Evolutionary conservation across 441 rosid genomes (phyloP).

Genomic region (Mallotus repandus): DNA sequence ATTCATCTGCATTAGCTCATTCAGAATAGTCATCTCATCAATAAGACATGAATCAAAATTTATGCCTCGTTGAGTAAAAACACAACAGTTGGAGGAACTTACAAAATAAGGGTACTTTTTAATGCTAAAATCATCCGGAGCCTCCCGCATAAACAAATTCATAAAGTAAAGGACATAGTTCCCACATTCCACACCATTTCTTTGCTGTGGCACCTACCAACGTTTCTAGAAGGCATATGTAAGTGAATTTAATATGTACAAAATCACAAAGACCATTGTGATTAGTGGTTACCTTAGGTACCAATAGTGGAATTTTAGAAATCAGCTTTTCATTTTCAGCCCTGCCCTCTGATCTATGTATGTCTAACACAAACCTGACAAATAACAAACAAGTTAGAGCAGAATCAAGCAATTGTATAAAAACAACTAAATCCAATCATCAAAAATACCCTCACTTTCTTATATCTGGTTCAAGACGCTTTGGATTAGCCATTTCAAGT

Average conservation of each 20-base stretch:
- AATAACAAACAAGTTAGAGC: constrained; percentile 14
- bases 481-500: constrained; percentile 52
- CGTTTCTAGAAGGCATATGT: not conserved
- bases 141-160: constrained; percentile 56
- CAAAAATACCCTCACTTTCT: constrained; percentile 45
- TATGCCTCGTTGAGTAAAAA: not conserved
- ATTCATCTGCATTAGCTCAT: constrained; percentile 55
- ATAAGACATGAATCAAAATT: not conserved
- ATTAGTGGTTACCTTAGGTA: constrained; percentile 55
- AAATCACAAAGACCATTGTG: constrained; percentile 2
- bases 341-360: constrained; percentile 57
- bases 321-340: constrained; percentile 41
- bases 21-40: not conserved
- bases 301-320: constrained; percentile 51
- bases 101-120: constrained; percentile 65
- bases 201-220: constrained; percentile 89
- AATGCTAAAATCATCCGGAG: constrained; percentile 49
- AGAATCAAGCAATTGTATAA: not conserved
- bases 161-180: constrained; percentile 74
- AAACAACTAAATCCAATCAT: constrained; percentile 6
- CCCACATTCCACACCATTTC: constrained; percentile 75
- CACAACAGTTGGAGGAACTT: constrained; percentile 30
- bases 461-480: constrained; percentile 65
- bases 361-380: constrained; percentile 73
- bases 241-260: not conserved